Evolutionary conservation across 495 filamentous ascomycete species (phyloP), one percentile per base, ranked within the genome.

Genomic region (Amorphotheca resinae): DNA sequence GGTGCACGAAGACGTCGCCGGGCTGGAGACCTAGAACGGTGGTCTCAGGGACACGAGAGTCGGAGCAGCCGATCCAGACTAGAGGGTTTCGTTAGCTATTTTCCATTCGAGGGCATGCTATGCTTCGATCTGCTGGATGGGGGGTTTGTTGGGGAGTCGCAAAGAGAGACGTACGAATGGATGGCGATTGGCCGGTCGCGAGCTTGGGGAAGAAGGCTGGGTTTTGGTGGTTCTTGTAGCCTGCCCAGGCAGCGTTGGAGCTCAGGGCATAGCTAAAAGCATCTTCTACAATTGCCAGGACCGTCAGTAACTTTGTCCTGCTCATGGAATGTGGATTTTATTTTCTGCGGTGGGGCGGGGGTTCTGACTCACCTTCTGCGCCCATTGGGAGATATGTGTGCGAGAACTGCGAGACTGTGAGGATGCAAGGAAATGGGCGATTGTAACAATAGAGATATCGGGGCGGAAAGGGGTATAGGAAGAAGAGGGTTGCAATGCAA

Each of bases 61-160:
- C 87, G 49, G 85, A 83, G 72, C 87, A 95, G 53, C 87, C 87
- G 51, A 95, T 70, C 87, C 87, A 95, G 50, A 95, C 70, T 74
- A 28, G 39, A 14, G 4, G 22, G 14, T 3, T 36, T 8, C 21
- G 41, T 44, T 25, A 50, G 47, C 35, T 2, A 9, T 22, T 22
- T 14, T n/a, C n/a, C n/a, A n/a, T n/a, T n/a, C n/a, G n/a, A n/a
- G n/a, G n/a, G n/a, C n/a, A n/a, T n/a, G n/a, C n/a, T n/a, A n/a
- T n/a, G n/a, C n/a, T 34, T 34, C 32, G 12, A 34, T 15, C 32
- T 17, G 14, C 7, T 4, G 33, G 11, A 32, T n/a, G 28, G 28
- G 28, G 28, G 28, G 4, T 1, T 9, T 1, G n/a, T n/a, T n/a
- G n/a, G n/a, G n/a, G 54, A 43, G 36, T 22, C 38, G 48, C 31